Evolutionary conservation across 768 basidiomycete genomes (phyloP), one percentile per base, ranked within the genome.

Genomic region (Filobasidium wieringae): DNA sequence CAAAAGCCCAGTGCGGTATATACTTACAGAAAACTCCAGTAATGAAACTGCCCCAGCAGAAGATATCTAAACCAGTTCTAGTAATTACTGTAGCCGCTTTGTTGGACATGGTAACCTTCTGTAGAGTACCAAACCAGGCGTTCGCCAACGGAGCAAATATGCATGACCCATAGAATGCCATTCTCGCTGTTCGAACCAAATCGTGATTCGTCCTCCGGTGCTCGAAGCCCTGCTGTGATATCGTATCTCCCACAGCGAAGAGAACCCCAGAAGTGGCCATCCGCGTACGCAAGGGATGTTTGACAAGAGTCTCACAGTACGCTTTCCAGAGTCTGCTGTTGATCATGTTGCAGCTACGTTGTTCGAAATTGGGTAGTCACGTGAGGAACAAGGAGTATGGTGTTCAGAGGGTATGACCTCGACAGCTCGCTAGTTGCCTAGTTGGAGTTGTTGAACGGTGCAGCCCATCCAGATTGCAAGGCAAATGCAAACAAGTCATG

Each of bases 121-220:
- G 66, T 15, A 73, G 53, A 0, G 54, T 41, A 0, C 53, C 50
- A 2, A 71, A 51, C 72, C 72, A 73, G 24, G 61, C 53, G 61
- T 71, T 69, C 5, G 63, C 69, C 14, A 73, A 58, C 17, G 72
- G 72, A 12, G 72, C 70, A 56, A 73, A 73, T 40, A 73, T 59
- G n/a, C 66, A 37, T 5, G 61, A 60, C n/a, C 57, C 53, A 47
- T 64, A 73, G 19, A 70, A 57, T 0, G 63, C 64, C 54, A 69
- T 50, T 45, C 72, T 55, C 8, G 60, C 57, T 15, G 72, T 71
- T 22, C 72, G 62, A 32, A 59, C 49, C n/a, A 36, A 37, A n/a
- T 52, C 55, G 41, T 61, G 60, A 3, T 34, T 53, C 22, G 27
- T 31, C 7, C 19, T 32, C n/a, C 19, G 26, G n/a, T 67, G 29